Evolutionary conservation across 495 filamentous ascomycete genomes (phyloP), one percentile per base, ranked within the genome.

Genomic region (Penicillium manginii): DNA sequence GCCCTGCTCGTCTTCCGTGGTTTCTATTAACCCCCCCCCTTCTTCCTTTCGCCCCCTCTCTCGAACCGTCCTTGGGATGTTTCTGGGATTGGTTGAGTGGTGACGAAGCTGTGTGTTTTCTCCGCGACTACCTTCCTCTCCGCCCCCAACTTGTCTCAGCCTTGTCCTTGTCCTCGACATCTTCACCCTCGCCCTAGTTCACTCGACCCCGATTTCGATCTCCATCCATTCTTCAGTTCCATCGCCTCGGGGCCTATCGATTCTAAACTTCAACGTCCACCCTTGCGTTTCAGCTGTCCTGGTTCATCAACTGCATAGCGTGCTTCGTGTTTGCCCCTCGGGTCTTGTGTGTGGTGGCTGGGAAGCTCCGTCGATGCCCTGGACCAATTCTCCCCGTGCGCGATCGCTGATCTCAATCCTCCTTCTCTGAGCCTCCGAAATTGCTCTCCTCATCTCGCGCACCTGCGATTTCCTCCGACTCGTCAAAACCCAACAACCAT

Each of bases 61-160:
- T 40, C 29, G 22, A 50, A 33, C 54, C 49, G 33, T 29, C 54
- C 53, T 52, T 57, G 48, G 53, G 40, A 42, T 53, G 40, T 53
- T 15, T 48, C 23, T 55, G 58, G 52, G 45, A 47, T 47, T 52
- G 46, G 22, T 60, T 55, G 52, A 56, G 58, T 52, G 53, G 59
- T 61, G 59, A 57, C 59, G 40, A 57, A 26, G 48, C 29, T 50
- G 48, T 50, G 48, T 50, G 26, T 50, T 11, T 12, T 35, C 29
- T 4, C n/a, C 48, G 26, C 17, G 29, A 26, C 40, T 26, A 3
- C 19, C 2, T 18, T 23, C 48, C 17, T 33, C 29, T 26, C 46
- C 8, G 5, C 18, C 21, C 21, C 46, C 45, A 26, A 22, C 5
- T 15, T 26, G 45, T 26, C 18, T 26, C 21, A n/a, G 40, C 17